Evolutionary conservation across 2,329 filamentous ascomycete genomes (phyloP).

Genomic region (Plectosphaerella sp.): DNA sequence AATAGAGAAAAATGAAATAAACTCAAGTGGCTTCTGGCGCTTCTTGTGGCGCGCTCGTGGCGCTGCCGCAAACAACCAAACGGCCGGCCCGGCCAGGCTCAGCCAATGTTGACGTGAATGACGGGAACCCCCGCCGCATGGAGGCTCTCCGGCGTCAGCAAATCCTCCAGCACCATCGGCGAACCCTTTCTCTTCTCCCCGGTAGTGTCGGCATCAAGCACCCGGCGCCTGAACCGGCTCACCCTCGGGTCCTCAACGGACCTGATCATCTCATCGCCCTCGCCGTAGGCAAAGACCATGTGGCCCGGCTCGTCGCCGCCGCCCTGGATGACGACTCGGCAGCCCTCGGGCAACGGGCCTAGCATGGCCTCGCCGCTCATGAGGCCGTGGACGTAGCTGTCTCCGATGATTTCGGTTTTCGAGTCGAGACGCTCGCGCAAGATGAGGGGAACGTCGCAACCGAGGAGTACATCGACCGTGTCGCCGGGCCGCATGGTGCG

Average conservation of each 20-base stretch:
- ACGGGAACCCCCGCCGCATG: background rate
- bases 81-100: background rate
- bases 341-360: conserved; percentile 1
- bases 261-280: background rate
- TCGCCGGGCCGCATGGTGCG: background rate
- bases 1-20: background rate
- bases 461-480: conserved; percentile 6
- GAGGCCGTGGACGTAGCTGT: conserved; percentile 4
- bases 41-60: background rate
- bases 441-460: conserved; percentile 8
- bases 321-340: background rate
- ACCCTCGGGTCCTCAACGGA: background rate
- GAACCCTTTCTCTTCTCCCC: background rate
- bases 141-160: background rate
- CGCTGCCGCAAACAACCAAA: background rate
- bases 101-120: background rate
- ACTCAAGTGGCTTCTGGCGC: background rate
- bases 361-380: conserved; percentile 5
- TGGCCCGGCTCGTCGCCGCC: background rate
- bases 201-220: background rate
- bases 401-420: conserved; percentile 1
- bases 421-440: background rate
- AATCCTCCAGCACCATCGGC: background rate
- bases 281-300: background rate
- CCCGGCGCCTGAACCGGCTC: background rate